Percentiles rank a stretch among this genome's conserved stretches.
These are phyloP conservation scores for Boletus reticuloceps DNA, from an alignment of 768 basidiomycete species.

Conservation along the genomic window DNA sequence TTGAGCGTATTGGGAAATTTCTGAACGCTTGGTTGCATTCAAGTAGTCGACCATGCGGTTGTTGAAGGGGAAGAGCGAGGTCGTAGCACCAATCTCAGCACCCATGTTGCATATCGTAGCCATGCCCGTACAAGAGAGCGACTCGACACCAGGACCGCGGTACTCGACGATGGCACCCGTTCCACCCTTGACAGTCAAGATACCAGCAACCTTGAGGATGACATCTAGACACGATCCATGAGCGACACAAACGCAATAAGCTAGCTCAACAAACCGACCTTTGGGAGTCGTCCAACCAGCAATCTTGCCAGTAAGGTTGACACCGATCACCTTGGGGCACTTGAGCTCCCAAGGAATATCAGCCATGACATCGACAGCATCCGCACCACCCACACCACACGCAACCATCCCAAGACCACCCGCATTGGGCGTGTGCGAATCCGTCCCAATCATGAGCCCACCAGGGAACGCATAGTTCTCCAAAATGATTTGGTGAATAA, in stretches of 20 bases:
- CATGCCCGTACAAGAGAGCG: slow-evolving; percentile 98
- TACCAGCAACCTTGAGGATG: slow-evolving; percentile 98
- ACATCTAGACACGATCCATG: slow-evolving; percentile 57
- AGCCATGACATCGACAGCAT: slow-evolving; percentile 99
- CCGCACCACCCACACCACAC: slow-evolving; percentile 98
- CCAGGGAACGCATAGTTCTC: slow-evolving; percentile 99
- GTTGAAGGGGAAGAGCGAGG: slow-evolving; percentile 99
- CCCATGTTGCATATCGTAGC: slow-evolving; percentile 99
- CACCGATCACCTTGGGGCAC: slow-evolving; percentile 98
- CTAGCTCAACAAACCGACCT: slow-evolving; percentile 44
- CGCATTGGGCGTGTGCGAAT: slow-evolving; percentile 99
- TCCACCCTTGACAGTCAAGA: slow-evolving; percentile 98
- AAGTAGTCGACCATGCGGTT: slow-evolving; percentile 90
- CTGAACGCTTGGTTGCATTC: slow-evolving; percentile 87
- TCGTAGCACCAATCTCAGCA: slow-evolving; percentile 99
- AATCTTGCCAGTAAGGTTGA: slow-evolving; percentile 94
- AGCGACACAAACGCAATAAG: background rate
- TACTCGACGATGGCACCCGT: slow-evolving; percentile 99
- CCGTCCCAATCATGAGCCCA: slow-evolving; percentile 99
- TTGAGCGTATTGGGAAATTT: slow-evolving; percentile 87
- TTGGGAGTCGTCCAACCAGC: slow-evolving; percentile 97
- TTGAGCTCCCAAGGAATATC: slow-evolving; percentile 98
- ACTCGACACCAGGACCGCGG: slow-evolving; percentile 90
- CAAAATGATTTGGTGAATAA: slow-evolving; percentile 98
- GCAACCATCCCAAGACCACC: slow-evolving; percentile 99